Conservation (phyloP, 176 grass and related monocot genomes). For the Triticum monococcum region DNA sequence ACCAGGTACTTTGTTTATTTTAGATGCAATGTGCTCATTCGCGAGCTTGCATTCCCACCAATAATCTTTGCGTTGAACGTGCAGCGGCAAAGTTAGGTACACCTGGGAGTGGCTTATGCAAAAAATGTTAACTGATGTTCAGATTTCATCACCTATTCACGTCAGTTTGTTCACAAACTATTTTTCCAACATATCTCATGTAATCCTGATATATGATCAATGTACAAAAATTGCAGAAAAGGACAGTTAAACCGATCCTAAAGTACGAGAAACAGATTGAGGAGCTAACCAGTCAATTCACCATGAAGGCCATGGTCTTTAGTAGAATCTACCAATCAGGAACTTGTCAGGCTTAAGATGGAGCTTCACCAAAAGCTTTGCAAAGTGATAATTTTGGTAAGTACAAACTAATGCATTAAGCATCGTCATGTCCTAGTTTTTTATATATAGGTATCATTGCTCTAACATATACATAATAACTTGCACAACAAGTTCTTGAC, state of each 20-base stretch:
- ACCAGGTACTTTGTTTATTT: too few species aligned
- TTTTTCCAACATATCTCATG: constrained; percentile 1
- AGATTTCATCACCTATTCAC: too few species aligned
- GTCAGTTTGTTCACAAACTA: too few species aligned
- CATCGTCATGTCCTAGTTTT: neutral
- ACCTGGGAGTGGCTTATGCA: too few species aligned
- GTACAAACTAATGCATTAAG: neutral
- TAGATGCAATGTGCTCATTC: too few species aligned
- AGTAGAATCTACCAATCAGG: constrained; percentile 61
- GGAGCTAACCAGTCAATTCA: constrained; percentile 68
- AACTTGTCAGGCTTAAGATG: constrained; percentile 67
- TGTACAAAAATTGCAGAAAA: constrained; percentile 32
- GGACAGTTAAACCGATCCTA: constrained; percentile 56
- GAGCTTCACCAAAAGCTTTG: constrained; percentile 68
- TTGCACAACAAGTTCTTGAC: constrained; percentile 56
- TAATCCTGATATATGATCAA: constrained; percentile 19
- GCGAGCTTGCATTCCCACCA: too few species aligned
- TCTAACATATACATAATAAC: constrained; percentile 15
- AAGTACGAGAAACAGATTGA: constrained; percentile 96
- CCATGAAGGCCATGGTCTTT: constrained; percentile 85
- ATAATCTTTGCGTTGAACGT: too few species aligned
- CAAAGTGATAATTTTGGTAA: constrained; percentile 71
- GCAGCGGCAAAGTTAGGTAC: too few species aligned
- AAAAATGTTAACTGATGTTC: too few species aligned
- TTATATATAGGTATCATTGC: neutral